phyloP scores from a whole-genome alignment of 1,284 basidiomycete species.

The Puccinia novopanici region DNA sequence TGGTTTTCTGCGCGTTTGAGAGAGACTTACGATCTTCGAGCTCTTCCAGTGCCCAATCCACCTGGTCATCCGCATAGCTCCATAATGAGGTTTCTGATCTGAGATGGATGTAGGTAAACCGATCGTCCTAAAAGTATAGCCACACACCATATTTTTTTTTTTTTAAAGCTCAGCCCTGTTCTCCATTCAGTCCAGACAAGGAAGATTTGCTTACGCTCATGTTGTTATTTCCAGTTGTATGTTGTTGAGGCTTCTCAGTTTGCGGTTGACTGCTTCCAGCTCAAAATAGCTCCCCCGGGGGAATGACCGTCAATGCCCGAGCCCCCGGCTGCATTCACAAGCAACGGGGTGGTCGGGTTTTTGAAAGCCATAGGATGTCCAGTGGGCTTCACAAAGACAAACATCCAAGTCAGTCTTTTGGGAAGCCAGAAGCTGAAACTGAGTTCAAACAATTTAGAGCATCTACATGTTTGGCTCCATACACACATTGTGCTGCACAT shows the following conservation, averaged over 20 bases:
- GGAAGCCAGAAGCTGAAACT: no score
- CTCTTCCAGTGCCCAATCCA: conserved; percentile 27
- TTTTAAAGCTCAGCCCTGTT: not conserved
- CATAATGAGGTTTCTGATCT: conserved; percentile 34
- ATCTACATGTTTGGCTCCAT: no score
- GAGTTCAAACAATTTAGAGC: no score
- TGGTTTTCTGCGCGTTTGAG: no score
- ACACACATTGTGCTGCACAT: no score
- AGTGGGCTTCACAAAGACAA: no score
- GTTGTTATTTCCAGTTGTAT: not conserved
- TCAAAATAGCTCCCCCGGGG: not conserved
- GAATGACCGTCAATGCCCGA: not conserved
- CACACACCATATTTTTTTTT: not conserved
- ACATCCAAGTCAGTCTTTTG: no score
- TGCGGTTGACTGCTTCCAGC: no score
- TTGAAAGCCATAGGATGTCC: no score
- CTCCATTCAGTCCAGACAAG: not conserved
- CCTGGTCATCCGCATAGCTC: conserved; percentile 45
- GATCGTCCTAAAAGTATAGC: conserved; percentile 10
- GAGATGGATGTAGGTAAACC: conserved; percentile 48
- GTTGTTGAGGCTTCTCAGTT: no score
- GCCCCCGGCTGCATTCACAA: no score
- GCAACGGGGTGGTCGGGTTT: no score
- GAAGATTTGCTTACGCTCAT: conserved; percentile 30
- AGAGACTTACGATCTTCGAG: conserved; percentile 39